Base-by-base conservation (phyloP, 805 yeast species). In the Schwanniomyces occidentalis region DNA sequence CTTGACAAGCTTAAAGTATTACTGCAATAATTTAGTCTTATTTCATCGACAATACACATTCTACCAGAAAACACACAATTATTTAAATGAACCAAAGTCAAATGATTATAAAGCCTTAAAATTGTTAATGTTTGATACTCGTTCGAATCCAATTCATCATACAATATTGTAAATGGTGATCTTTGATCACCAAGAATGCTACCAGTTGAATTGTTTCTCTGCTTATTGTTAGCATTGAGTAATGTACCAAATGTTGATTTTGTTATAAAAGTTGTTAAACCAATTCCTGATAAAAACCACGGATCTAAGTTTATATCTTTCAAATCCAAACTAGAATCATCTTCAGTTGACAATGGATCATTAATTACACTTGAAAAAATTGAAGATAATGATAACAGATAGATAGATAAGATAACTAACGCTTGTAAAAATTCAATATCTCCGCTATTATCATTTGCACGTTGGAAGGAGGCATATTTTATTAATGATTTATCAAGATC, bases 81-180 rank as follows among this genome's bases (percentile, higher is more conserved):
- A n/a, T 78, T 76, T 38, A 84, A 49, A 48, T 85, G 93, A 3
- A 75, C 82, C 34, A 85, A 61, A 17, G 80, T 73, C 35, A 85
- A 61, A 44, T 83, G 89, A 55, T 85, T 85, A 76, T 86, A 82
- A 6, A 84, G 69, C 28, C 93, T 63, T 43, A 78, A 73, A 4
- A 76, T 63, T 0, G 85, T 74, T 25, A 80, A 58, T 32, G 71
- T 69, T 44, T 73, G 77, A 42, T 71, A 69, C 37, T 73, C 79
- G 24, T 65, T 70, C 4, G 58, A 43, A 34, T 54, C 64, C 13
- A 57, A 41, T 17, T 59, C 59, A 28, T 60, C 63, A 24, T 55
- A 58, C n/a, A 62, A 45, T n/a, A 61, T 50, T 8, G 63, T 49
- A 24, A 48, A 51, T 10, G 58, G 54, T 19, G 54, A 52, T 4